These are phyloP conservation scores for Trametes elegans DNA, from an alignment of 768 basidiomycete genomes.

Conservation along the genomic window DNA sequence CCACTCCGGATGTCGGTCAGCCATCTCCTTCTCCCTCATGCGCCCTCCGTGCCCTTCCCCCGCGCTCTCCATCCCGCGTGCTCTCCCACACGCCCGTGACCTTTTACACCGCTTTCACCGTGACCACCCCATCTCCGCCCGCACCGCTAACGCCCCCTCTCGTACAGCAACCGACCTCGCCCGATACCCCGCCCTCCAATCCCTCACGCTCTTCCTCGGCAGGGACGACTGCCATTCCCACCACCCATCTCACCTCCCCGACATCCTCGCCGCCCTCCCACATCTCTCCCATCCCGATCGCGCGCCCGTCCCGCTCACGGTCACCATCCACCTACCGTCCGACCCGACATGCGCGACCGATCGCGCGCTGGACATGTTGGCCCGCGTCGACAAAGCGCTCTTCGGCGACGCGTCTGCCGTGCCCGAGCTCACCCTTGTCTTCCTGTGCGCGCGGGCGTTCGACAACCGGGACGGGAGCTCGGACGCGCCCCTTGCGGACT, in stretches of 20 bases:
- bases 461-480: background rate
- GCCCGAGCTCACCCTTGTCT: background rate
- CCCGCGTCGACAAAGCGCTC: background rate
- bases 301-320: background rate
- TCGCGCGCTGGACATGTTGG: background rate
- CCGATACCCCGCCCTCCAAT: background rate
- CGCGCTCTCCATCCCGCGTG: too few species aligned
- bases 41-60: too few species aligned
- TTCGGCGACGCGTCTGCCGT: background rate
- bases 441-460: background rate
- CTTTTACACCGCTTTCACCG: background rate
- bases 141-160: background rate
- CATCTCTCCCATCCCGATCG: background rate
- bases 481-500: background rate
- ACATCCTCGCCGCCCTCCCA: background rate
- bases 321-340: background rate
- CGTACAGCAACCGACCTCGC: background rate
- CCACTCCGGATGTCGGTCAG: too few species aligned
- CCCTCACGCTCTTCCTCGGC: conserved; percentile 2
- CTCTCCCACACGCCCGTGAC: too few species aligned
- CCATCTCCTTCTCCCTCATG: too few species aligned
- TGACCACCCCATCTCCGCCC: background rate
- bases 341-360: background rate
- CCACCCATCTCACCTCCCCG: background rate
- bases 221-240: background rate